Conservation (phyloP, 805 yeast species). For the Kodamaea kaohsiungensis region DNA sequence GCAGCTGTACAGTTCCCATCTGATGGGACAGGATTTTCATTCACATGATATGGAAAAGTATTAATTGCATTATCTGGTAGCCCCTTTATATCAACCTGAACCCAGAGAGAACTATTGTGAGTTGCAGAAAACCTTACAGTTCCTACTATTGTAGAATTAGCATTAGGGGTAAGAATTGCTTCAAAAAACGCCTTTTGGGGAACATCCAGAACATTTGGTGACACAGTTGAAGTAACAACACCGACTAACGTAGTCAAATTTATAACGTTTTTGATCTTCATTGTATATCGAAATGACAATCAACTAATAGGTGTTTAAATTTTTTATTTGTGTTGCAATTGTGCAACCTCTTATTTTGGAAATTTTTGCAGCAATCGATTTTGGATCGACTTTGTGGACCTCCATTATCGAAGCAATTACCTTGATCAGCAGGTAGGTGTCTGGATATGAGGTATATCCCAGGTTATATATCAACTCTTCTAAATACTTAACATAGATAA, state of each 20-base stretch:
- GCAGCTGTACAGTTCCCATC: constrained; percentile 35
- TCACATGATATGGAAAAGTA: constrained; percentile 43
- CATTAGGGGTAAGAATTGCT: constrained; percentile 26
- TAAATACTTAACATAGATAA: too few relatives aligned
- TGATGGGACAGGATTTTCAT: constrained; percentile 37
- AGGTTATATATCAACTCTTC: too few relatives aligned
- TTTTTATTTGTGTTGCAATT: background rate
- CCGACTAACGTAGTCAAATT: background rate
- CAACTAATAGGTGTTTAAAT: background rate
- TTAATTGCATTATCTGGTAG: constrained; percentile 36
- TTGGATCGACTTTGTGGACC: background rate
- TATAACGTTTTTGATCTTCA: background rate
- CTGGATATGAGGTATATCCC: too few relatives aligned
- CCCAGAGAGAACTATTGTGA: constrained; percentile 34
- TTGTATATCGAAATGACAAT: background rate
- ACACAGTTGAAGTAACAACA: constrained; percentile 17
- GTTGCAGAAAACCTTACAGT: constrained; percentile 29
- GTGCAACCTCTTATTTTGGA: background rate
- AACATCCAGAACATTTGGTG: constrained; percentile 30
- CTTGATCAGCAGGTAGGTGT: too few relatives aligned
- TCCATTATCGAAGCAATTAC: too few relatives aligned
- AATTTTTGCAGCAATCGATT: background rate
- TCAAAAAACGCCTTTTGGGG: constrained; percentile 25
- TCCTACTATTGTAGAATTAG: constrained; percentile 27
- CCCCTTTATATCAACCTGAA: constrained; percentile 29